Evolutionary conservation across 192 early-diverging fungal genomes (phyloP).

Genomic region (Linnemannia hyalina): DNA sequence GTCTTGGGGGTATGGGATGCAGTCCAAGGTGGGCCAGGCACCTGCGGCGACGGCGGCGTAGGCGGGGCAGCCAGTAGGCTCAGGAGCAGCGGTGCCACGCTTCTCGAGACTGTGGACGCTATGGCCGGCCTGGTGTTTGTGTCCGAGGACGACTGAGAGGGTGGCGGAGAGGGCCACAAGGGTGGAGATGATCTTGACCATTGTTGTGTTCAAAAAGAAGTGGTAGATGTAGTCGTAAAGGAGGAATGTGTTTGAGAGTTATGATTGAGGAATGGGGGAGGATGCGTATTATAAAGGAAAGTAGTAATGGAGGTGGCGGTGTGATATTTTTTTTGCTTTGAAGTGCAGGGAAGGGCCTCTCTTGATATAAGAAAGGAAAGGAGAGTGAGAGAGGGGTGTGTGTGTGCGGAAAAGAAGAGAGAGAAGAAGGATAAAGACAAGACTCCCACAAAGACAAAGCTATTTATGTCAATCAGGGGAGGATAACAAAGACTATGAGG

Average conservation of each 20-base stretch:
- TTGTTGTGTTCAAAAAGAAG: not conserved
- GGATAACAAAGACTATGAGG: not conserved
- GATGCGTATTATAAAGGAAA: not conserved
- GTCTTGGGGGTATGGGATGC: conserved; percentile 16
- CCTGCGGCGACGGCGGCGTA: conserved; percentile 6
- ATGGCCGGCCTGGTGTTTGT: not conserved
- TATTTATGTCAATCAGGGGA: not conserved
- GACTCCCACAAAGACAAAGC: not conserved
- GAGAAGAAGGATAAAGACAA: not conserved
- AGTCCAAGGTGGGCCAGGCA: conserved; percentile 26
- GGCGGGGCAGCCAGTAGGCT: conserved; percentile 11
- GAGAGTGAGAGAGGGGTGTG: not conserved
- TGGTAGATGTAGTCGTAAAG: not conserved
- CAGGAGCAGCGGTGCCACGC: conserved; percentile 2
- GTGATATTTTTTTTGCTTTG: not conserved
- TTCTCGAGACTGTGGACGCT: not conserved
- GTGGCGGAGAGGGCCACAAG: conserved; percentile 13
- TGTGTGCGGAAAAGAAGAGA: not conserved
- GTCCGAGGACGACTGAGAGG: not conserved
- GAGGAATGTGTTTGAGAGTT: not conserved
- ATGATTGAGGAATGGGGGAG: not conserved
- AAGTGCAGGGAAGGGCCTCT: not conserved
- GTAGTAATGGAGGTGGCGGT: not conserved
- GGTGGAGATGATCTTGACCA: conserved; percentile 16
- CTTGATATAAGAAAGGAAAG: not conserved